phyloP scores from a whole-genome alignment of 2,329 filamentous ascomycete genomes.

The Cordyceps sp. region DNA sequence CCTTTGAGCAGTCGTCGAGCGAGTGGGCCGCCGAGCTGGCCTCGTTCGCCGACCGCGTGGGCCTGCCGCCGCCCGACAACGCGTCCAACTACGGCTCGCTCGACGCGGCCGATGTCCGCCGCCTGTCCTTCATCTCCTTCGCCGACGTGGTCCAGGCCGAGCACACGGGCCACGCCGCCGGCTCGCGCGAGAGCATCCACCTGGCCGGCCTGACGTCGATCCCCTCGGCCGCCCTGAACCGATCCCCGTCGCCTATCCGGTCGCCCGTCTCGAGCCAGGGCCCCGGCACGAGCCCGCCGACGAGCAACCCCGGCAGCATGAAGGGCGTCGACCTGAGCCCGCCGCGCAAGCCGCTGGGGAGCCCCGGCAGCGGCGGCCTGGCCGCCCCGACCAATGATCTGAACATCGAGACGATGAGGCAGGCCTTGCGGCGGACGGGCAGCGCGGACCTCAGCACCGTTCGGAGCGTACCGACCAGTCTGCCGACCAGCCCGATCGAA shows the following conservation, averaged over 20 bases:
- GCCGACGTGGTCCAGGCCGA: conserved; percentile 86
- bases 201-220: conserved; percentile 49
- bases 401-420: conserved; percentile 85
- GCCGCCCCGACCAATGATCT: conserved; percentile 39
- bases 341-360: conserved; percentile 39
- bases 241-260: conserved; percentile 65
- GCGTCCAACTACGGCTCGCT: conserved; percentile 63
- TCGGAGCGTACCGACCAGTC: conserved; percentile 41
- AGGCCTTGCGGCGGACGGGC: conserved; percentile 70
- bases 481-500: conserved; percentile 41
- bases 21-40: conserved; percentile 42
- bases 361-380: conserved; percentile 41
- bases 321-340: conserved; percentile 61
- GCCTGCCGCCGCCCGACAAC: conserved; percentile 32
- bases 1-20: conserved; percentile 23
- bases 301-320: conserved; percentile 58
- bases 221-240: conserved; percentile 32
- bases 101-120: conserved; percentile 59
- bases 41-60: conserved; percentile 30
- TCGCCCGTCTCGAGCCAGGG: conserved; percentile 63
- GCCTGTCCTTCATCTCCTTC: conserved; percentile 90
- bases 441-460: conserved; percentile 56
- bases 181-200: conserved; percentile 54
- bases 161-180: conserved; percentile 40
- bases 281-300: conserved; percentile 52